Conservation (phyloP, 352 stramenopile genomes). For the Globisporangium middletonii region DNA sequence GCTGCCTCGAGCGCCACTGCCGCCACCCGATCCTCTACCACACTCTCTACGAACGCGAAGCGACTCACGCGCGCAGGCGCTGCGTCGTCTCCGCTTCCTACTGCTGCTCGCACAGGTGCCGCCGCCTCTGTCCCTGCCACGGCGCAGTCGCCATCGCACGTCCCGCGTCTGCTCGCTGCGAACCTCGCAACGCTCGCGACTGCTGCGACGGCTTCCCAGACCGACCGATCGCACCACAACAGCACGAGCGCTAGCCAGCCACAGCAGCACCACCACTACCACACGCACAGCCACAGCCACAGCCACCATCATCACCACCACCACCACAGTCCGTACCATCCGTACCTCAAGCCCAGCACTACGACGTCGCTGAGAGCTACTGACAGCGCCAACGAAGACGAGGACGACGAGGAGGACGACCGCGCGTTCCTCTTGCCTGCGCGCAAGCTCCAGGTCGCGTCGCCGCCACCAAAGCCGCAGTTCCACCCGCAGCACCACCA, state of each 20-base stretch:
- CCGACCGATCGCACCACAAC: not conserved
- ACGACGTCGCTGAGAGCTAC: not conserved
- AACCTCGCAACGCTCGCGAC: constrained; percentile 14
- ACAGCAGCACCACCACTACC: not conserved
- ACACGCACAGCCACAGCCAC: not conserved
- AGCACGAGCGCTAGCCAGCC: too few species aligned
- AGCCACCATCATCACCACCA: constrained; percentile 4
- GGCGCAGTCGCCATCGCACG: not conserved
- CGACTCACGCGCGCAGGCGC: too few species aligned
- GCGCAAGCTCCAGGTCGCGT: not conserved
- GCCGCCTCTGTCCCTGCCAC: too few species aligned
- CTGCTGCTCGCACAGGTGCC: not conserved
- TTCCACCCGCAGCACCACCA: constrained; percentile 18
- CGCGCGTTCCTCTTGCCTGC: constrained; percentile 1
- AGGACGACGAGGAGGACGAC: constrained; percentile 1
- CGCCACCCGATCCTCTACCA: too few species aligned
- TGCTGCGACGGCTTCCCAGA: not conserved
- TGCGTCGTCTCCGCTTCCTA: too few species aligned
- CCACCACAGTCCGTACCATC: constrained; percentile 13
- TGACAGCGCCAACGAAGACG: constrained; percentile 1
- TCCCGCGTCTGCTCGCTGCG: constrained; percentile 7
- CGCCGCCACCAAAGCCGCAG: constrained; percentile 3
- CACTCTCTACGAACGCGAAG: too few species aligned
- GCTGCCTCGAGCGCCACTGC: too few species aligned
- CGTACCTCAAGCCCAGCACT: constrained; percentile 7